A percentile compares a stretch with the other conserved stretches of the same genome.
Conservation (phyloP, 768 basidiomycete genomes). For the Leccinum rimulosum region DNA sequence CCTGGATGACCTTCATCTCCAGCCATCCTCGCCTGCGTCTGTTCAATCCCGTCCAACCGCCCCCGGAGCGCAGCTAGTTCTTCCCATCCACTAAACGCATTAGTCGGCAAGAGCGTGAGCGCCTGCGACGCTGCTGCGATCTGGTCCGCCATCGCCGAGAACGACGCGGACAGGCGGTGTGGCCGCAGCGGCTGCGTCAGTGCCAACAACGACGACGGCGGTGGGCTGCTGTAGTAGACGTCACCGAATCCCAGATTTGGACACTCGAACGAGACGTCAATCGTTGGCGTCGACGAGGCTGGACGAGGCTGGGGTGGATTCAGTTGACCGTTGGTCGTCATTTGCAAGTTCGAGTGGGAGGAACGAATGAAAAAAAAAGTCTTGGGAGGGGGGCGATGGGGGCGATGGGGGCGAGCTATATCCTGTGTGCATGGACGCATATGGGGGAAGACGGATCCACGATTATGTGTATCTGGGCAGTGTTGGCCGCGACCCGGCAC, state of each 20-base stretch:
- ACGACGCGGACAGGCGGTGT: too few species aligned
- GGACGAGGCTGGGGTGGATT: slow-evolving; percentile 10
- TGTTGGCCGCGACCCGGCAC: too few species aligned
- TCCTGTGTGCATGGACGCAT: not conserved
- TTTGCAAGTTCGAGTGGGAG: not conserved
- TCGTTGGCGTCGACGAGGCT: slow-evolving; percentile 19
- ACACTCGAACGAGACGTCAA: slow-evolving; percentile 20
- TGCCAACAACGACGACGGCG: not conserved
- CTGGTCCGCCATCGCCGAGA: too few species aligned
- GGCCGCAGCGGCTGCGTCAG: slow-evolving; percentile 6
- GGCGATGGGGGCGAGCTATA: not conserved
- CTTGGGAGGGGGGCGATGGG: not conserved
- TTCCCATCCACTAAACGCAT: slow-evolving; percentile 17
- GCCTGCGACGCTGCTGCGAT: too few species aligned
- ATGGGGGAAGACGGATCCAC: not conserved
- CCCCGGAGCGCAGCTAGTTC: slow-evolving; percentile 20
- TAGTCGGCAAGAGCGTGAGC: slow-evolving; percentile 30
- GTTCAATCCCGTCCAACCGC: slow-evolving; percentile 34
- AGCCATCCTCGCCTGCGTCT: slow-evolving; percentile 22
- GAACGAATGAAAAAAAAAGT: too few species aligned
- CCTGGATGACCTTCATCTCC: too few species aligned
- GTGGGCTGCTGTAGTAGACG: not conserved
- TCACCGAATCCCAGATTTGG: not conserved
- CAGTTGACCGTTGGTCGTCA: not conserved
- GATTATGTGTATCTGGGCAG: too few species aligned